Evolutionary conservation across 2,329 filamentous ascomycete species (phyloP).

Genomic region (Hirsutella minnesotensis): DNA sequence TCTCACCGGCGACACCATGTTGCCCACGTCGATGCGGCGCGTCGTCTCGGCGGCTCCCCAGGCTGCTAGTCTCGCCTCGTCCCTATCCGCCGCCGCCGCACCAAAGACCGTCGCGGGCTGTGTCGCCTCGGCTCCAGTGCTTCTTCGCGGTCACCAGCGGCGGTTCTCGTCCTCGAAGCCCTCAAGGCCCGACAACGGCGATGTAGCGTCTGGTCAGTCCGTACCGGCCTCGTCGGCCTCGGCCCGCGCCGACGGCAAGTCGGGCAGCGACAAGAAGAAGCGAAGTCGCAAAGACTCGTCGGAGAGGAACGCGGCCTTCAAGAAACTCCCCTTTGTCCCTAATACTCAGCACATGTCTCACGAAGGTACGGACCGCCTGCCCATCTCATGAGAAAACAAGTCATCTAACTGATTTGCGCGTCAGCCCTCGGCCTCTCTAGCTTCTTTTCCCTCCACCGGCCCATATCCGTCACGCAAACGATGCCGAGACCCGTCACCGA

Average conservation of each 20-base stretch:
- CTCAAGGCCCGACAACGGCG: conserved; percentile 47
- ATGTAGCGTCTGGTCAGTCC: conserved; percentile 34
- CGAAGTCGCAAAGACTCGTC: conserved; percentile 43
- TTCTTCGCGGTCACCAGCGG: conserved; percentile 34
- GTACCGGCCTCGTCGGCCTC: conserved; percentile 36
- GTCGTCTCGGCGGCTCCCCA: conserved; percentile 35
- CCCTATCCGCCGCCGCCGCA: conserved; percentile 28
- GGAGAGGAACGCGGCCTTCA: conserved; percentile 31
- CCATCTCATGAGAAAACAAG: background rate
- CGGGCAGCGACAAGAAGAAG: conserved; percentile 41
- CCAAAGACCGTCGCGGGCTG: no score
- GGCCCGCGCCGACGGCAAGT: conserved; percentile 27
- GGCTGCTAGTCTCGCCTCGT: conserved; percentile 28
- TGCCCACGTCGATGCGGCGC: conserved; percentile 45
- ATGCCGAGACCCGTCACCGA: conserved; percentile 62
- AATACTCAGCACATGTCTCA: conserved; percentile 61
- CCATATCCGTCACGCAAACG: conserved; percentile 76
- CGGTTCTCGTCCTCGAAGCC: conserved; percentile 51
- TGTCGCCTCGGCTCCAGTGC: conserved; percentile 15
- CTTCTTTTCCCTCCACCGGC: conserved; percentile 93
- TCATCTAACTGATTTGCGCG: background rate
- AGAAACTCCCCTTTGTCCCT: conserved; percentile 60
- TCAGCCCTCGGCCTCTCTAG: conserved; percentile 77
- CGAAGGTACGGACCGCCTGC: conserved; percentile 38
- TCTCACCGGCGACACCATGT: conserved; percentile 28